phyloP scores from a whole-genome alignment of 176 grass and related monocot genomes.

The Musa beccarii region DNA sequence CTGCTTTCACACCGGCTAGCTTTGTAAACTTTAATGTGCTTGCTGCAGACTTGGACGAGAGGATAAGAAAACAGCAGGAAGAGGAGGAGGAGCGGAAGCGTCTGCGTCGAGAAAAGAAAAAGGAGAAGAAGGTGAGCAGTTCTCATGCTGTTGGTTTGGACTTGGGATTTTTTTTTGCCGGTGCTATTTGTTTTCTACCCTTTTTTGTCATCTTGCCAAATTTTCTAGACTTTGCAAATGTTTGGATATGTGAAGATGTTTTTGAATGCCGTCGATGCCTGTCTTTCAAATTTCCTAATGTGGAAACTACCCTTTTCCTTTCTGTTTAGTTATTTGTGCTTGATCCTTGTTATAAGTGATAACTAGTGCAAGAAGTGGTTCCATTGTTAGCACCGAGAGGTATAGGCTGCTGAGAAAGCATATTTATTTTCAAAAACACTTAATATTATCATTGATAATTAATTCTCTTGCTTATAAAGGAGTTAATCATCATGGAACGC shows the following conservation, averaged over 20 bases:
- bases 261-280: no score
- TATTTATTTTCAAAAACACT: no score
- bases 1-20: background rate
- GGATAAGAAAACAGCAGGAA: conserved; percentile 91
- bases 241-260: no score
- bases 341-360: background rate
- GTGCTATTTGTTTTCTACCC: background rate
- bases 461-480: background rate
- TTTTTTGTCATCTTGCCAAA: background rate
- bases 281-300: no score
- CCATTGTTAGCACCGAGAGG: no score
- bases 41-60: conserved; percentile 83
- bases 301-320: background rate
- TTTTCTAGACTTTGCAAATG: background rate
- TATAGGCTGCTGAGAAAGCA: no score
- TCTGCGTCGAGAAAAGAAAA: conserved; percentile 70
- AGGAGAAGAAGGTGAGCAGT: conserved; percentile 72
- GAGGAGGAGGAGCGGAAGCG: conserved; percentile 85
- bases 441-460: no score
- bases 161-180: background rate
- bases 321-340: background rate
- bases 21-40: background rate
- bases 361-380: no score
- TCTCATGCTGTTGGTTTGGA: background rate
- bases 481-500: background rate